A percentile compares a stretch with the other conserved stretches of the same genome.
Conservation (phyloP, 768 basidiomycete species). For the Rhodotorula diobovata region DNA sequence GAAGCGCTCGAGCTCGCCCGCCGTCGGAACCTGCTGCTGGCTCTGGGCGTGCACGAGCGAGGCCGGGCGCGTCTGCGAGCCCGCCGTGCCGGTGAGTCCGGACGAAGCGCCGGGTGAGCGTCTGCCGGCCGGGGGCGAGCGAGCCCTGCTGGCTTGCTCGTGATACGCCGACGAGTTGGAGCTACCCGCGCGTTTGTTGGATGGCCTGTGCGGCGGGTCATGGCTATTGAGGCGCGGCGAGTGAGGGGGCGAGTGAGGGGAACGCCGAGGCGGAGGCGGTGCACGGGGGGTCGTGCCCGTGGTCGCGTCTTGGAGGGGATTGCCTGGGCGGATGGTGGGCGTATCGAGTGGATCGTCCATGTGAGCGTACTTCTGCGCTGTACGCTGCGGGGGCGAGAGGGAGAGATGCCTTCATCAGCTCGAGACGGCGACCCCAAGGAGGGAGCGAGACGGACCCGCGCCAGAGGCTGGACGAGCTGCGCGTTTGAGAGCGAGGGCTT, state of each 20-base stretch:
- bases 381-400: background rate
- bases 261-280: background rate
- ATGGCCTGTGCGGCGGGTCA: background rate
- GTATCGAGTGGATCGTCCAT: background rate
- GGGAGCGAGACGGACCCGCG: too few relatives aligned
- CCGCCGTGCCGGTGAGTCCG: too few relatives aligned
- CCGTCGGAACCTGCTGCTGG: background rate
- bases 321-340: background rate
- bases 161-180: background rate
- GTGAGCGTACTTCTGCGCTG: background rate
- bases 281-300: background rate
- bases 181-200: too few relatives aligned
- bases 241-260: background rate
- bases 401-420: background rate
- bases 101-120: background rate
- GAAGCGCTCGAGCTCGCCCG: slow-evolving; percentile 20
- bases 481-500: background rate
- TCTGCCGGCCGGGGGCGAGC: background rate
- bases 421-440: too few relatives aligned
- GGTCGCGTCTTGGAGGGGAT: background rate
- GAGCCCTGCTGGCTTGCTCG: background rate
- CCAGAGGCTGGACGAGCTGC: background rate
- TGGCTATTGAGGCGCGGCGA: background rate
- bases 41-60: slow-evolving; percentile 6
- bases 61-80: background rate